Conservation (phyloP, 2,329 filamentous ascomycete species). For the Alternaria atra region DNA sequence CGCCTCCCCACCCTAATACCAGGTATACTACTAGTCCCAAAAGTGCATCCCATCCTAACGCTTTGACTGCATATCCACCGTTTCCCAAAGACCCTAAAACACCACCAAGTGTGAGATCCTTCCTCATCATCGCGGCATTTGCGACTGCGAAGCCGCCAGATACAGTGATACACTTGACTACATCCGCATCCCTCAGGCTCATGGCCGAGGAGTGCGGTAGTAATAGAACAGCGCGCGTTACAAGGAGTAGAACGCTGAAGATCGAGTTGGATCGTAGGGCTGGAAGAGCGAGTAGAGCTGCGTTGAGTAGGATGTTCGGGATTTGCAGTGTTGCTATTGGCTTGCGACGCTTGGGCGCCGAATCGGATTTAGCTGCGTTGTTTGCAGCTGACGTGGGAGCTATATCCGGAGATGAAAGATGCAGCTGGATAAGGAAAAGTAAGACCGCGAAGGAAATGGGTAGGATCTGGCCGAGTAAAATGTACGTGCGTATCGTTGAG, state of each 20-base stretch:
- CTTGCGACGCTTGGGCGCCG: slow-evolving; percentile 5
- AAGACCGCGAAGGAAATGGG: slow-evolving; percentile 38
- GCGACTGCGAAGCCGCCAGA: slow-evolving; percentile 39
- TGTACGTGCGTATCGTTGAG: slow-evolving; percentile 29
- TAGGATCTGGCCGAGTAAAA: slow-evolving; percentile 41
- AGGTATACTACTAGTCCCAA: slow-evolving; percentile 26
- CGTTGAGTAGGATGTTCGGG: slow-evolving; percentile 40
- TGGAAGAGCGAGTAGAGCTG: slow-evolving; percentile 31
- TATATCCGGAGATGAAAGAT: slow-evolving; percentile 31
- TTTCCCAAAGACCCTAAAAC: slow-evolving; percentile 18
- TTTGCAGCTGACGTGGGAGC: not conserved
- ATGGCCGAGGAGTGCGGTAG: slow-evolving; percentile 33
- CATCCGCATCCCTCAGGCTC: slow-evolving; percentile 24
- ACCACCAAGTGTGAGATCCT: slow-evolving; percentile 13
- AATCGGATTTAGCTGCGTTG: not conserved
- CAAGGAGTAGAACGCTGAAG: slow-evolving; percentile 32
- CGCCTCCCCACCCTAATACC: slow-evolving; percentile 37
- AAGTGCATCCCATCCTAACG: slow-evolving; percentile 41
- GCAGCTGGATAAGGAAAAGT: slow-evolving; percentile 40
- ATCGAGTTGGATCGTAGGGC: slow-evolving; percentile 21
- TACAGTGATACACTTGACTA: slow-evolving; percentile 32
- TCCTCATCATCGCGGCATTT: slow-evolving; percentile 30
- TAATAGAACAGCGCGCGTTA: slow-evolving; percentile 32
- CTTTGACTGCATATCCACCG: slow-evolving; percentile 31
- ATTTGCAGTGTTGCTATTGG: slow-evolving; percentile 30